Base-by-base conservation (phyloP, 495 filamentous ascomycete genomes). In the Collariella sp. region DNA sequence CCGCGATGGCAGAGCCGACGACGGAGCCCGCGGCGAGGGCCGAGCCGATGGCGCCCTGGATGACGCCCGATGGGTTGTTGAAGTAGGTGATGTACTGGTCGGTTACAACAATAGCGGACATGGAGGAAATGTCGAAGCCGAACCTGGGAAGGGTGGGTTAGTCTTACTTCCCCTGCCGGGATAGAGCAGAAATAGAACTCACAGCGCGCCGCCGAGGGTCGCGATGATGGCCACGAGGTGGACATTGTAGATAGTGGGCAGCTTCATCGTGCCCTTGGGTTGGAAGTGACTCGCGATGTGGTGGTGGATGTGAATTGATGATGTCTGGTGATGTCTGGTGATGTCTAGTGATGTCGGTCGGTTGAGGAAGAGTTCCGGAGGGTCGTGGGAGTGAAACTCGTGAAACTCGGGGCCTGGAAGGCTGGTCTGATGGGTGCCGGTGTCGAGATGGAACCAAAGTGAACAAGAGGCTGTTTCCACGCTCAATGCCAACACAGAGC, bases 91-190 rank as follows among this genome's bases (percentile, higher is more conserved):
- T 72, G 62, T 88, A 90, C 60, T 87, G 84, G 3, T 77, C 56
- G 13, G 84, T 84, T 20, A 80, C 80, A 62, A 89, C 79, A 66
- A 86, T 86, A 61, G 85, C 86, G 43, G 76, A 80, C 79, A 88
- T 87, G 26, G 26, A 31, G 9, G 26, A 31, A 9, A 31, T 31
- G 9, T 31, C 26, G 66, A 84, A 85, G 55, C 81, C 80, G 56
- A 83, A 83, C 19, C 73, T 73, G 40, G 15, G 13, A 11, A 0
- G 5, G 26, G 12, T 24, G 34, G 18, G 46, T 3, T 19, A 23
- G 22, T 29, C 11, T n/a, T n/a, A n/a, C n/a, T n/a, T n/a, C n/a
- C n/a, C n/a, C n/a, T n/a, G n/a, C n/a, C n/a, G n/a, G n/a, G n/a
- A n/a, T n/a, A 50, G 51, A 13, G 7, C 3, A 40, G 0, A 6